These are phyloP conservation scores for Diutina neorugosa DNA, from an alignment of 1,139 yeast genomes.

Conservation along the genomic window DNA sequence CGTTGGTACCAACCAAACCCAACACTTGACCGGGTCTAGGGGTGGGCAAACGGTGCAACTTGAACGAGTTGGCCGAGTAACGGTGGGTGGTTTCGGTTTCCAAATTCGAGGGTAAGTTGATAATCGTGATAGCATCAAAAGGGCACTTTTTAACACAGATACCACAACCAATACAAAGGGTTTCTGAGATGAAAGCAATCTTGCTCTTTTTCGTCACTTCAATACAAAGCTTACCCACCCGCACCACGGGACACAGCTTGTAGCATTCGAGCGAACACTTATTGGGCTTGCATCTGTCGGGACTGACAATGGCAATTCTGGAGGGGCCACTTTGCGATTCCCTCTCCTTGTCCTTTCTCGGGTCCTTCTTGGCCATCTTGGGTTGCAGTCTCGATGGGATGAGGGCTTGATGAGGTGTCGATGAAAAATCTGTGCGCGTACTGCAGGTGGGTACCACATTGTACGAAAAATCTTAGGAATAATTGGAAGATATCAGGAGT, in stretches of 20 bases:
- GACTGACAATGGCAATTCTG: conserved; percentile 46
- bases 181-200: conserved; percentile 93
- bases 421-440: not conserved
- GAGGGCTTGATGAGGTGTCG: not conserved
- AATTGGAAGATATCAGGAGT: not conserved
- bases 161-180: conserved; percentile 97
- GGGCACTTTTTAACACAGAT: conserved; percentile 98
- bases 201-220: conserved; percentile 87
- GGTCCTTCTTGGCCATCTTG: not conserved
- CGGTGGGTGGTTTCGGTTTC: conserved; percentile 91
- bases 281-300: conserved; percentile 94
- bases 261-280: conserved; percentile 98
- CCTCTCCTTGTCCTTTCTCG: not conserved
- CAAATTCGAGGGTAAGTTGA: conserved; percentile 90
- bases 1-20: conserved; percentile 96
- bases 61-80: conserved; percentile 95
- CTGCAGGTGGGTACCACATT: not conserved
- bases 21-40: conserved; percentile 98
- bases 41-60: conserved; percentile 90
- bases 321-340: not conserved
- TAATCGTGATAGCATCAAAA: conserved; percentile 89
- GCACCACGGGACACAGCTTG: conserved; percentile 92
- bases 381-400: not conserved
- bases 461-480: not conserved
- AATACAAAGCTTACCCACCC: conserved; percentile 94